phyloP scores from a whole-genome alignment of 108 stramenopile species.

The Pinguiococcus pyrenoidosus region DNA sequence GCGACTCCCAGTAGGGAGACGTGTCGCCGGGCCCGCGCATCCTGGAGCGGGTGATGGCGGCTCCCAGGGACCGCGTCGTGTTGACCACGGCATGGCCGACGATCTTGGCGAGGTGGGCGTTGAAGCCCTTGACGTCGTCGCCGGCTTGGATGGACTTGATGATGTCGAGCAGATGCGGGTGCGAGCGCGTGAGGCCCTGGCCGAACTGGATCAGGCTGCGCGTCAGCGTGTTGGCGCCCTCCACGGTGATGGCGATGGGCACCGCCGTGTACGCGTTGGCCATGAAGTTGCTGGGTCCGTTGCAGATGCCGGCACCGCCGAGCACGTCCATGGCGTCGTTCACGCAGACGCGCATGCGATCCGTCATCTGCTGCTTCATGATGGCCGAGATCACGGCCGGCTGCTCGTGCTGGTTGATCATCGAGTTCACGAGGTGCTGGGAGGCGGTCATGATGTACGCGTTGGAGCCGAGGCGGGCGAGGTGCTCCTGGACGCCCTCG shows the following conservation, averaged over 20 bases:
- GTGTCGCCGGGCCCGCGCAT: conserved; percentile 2
- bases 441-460: conserved; percentile 75
- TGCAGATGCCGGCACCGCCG: conserved; percentile 90
- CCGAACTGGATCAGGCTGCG: conserved; percentile 93
- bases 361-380: conserved; percentile 97
- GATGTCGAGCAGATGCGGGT: conserved; percentile 88
- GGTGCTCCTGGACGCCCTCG: conserved; percentile 93
- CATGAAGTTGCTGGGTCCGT: conserved; percentile 80
- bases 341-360: conserved; percentile 77
- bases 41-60: conserved; percentile 19
- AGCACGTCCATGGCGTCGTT: conserved; percentile 91
- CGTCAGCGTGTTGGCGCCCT: conserved; percentile 96
- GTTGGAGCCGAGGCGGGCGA: conserved; percentile 74
- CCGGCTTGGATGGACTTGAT: conserved; percentile 69
- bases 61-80: conserved; percentile 50
- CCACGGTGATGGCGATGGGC: conserved; percentile 93
- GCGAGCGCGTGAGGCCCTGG: conserved; percentile 89
- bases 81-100: conserved; percentile 72
- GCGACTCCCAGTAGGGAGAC: conserved; percentile 74
- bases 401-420: conserved; percentile 95
- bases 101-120: conserved; percentile 72
- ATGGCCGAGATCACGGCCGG: conserved; percentile 93
- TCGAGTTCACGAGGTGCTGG: conserved; percentile 89
- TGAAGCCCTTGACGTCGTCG: conserved; percentile 62
- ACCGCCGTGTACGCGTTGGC: conserved; percentile 87